phyloP scores from a whole-genome alignment of 1,139 yeast genomes.

The Pichia sp. region DNA sequence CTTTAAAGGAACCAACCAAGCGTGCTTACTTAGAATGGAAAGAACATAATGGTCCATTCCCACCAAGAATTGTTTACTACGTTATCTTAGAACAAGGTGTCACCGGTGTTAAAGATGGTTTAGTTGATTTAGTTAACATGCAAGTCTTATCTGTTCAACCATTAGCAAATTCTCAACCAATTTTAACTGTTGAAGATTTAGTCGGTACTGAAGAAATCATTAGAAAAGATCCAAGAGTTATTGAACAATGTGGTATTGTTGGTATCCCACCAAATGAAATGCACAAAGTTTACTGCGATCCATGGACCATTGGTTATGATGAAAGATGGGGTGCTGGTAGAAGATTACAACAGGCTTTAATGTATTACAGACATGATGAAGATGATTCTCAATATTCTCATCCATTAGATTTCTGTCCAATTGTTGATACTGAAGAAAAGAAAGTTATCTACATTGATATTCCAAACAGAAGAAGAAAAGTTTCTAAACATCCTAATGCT shows the following conservation, averaged over 20 bases:
- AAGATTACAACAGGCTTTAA: slow-evolving; percentile 73
- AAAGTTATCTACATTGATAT: slow-evolving; percentile 70
- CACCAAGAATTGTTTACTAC: slow-evolving; percentile 62
- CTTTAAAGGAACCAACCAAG: slow-evolving; percentile 67
- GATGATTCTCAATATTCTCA: slow-evolving; percentile 81
- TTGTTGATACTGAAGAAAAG: slow-evolving; percentile 64
- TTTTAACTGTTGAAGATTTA: slow-evolving; percentile 64
- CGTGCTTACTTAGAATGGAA: slow-evolving; percentile 59
- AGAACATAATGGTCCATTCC: slow-evolving; percentile 52
- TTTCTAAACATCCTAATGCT: slow-evolving; percentile 61
- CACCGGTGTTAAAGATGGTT: slow-evolving; percentile 63
- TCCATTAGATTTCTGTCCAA: slow-evolving; percentile 78
- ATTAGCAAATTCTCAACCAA: slow-evolving; percentile 63
- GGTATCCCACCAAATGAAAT: slow-evolving; percentile 63
- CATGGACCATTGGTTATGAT: slow-evolving; percentile 81
- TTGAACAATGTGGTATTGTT: slow-evolving; percentile 63
- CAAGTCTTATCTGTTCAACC: slow-evolving; percentile 42
- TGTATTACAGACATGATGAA: slow-evolving; percentile 72
- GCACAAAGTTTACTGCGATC: slow-evolving; percentile 74
- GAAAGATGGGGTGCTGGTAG: slow-evolving; percentile 76
- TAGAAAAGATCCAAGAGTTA: slow-evolving; percentile 62
- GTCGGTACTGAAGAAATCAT: slow-evolving; percentile 57
- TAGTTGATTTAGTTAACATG: slow-evolving; percentile 49
- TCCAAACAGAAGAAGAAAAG: slow-evolving; percentile 67
- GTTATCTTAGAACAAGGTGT: slow-evolving; percentile 57